phyloP scores from a whole-genome alignment of 345 rosid genomes.

The Citrus glauca region DNA sequence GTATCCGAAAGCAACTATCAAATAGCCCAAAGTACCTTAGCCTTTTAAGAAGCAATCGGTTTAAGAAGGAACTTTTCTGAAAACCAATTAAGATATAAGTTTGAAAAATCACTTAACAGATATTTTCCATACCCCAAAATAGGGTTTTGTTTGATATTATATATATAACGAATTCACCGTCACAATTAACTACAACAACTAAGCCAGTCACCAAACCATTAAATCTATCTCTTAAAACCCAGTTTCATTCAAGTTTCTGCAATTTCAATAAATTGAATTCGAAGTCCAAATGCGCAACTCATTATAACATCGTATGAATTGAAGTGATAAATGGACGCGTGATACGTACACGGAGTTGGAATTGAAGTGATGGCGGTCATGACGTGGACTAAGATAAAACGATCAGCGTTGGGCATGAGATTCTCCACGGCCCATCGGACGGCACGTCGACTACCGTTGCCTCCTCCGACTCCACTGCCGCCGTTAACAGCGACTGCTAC shows the following conservation, averaged over 20 bases:
- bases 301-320: not conserved
- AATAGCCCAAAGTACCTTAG: too few relatives aligned
- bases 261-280: not conserved
- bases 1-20: not conserved
- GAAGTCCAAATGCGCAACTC: not conserved
- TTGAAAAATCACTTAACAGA: not conserved
- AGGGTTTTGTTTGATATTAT: not conserved
- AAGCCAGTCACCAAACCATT: not conserved
- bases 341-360: slow-evolving; percentile 67
- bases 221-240: not conserved
- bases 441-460: slow-evolving; percentile 70
- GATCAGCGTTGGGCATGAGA: slow-evolving; percentile 40
- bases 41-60: not conserved
- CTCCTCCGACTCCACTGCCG: slow-evolving; percentile 37
- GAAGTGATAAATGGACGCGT: not conserved
- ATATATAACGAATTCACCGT: too few relatives aligned
- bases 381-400: slow-evolving; percentile 71
- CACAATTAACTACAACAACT: too few relatives aligned
- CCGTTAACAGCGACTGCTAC: slow-evolving; percentile 69
- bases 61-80: not conserved
- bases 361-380: slow-evolving; percentile 56
- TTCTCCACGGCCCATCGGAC: slow-evolving; percentile 74
- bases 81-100: not conserved
- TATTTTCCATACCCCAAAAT: not conserved
- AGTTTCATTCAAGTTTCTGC: not conserved